These are phyloP conservation scores for Daldinia vernicosa DNA, from an alignment of 495 filamentous ascomycete species.

Conservation along the genomic window DNA sequence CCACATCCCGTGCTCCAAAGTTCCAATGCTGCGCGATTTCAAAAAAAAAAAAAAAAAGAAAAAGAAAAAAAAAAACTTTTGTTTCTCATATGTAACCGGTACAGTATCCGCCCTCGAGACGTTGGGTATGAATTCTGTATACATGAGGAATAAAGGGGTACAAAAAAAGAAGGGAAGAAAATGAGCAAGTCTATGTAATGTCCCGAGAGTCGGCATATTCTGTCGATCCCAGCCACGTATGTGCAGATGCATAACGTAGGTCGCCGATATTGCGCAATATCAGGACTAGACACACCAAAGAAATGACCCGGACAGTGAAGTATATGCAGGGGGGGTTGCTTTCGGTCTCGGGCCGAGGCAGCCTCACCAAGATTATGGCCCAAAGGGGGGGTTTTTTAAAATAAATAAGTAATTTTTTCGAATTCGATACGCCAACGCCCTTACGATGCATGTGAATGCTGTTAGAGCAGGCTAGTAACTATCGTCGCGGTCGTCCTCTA, in stretches of 20 bases:
- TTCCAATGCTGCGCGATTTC: constrained; percentile 25
- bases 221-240: constrained; percentile 35
- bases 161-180: constrained; percentile 19
- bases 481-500: constrained; percentile 34
- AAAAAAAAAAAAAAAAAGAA: no score
- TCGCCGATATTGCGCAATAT: constrained; percentile 32
- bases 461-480: constrained; percentile 21
- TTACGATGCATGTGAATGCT: constrained; percentile 38
- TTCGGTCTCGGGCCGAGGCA: constrained; percentile 38
- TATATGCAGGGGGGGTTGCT: constrained; percentile 34
- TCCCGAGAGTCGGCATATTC: constrained; percentile 28
- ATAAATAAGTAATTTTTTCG: constrained; percentile 39
- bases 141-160: constrained; percentile 18
- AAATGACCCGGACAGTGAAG: constrained; percentile 17
- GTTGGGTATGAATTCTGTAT: constrained; percentile 18
- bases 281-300: constrained; percentile 20
- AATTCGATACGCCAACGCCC: constrained; percentile 32
- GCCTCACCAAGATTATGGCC: constrained; percentile 38
- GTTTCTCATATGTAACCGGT: constrained; percentile 31
- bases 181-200: constrained; percentile 16
- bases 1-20: constrained; percentile 1
- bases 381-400: constrained; percentile 11
- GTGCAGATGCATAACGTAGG: constrained; percentile 42
- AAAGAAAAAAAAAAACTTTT: no score
- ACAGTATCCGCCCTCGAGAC: constrained; percentile 31